phyloP scores from a whole-genome alignment of 2,329 filamentous ascomycete genomes.

The Paecilomyces formosus region DNA sequence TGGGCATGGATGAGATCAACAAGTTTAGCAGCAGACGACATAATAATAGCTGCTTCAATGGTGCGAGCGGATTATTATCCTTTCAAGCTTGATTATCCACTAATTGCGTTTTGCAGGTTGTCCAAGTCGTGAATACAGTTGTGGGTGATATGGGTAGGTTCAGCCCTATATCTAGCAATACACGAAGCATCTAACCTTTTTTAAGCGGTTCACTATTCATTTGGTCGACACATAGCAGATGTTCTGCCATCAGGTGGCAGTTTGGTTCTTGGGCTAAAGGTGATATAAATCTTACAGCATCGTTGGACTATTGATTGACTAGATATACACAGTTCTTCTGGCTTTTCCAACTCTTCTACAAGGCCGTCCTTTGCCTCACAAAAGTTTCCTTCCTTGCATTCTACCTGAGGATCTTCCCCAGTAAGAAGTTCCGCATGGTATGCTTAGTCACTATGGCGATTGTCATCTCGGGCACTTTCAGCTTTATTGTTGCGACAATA shows the following conservation, averaged over 20 bases:
- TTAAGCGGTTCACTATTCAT: constrained; percentile 7
- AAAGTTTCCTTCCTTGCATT: constrained; percentile 9
- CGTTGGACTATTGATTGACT: neutral
- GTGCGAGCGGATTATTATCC: neutral
- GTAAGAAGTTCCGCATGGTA: constrained; percentile 8
- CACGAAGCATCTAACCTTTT: neutral
- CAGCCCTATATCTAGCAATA: neutral
- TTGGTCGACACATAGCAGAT: constrained; percentile 8
- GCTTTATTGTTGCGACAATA: constrained; percentile 17
- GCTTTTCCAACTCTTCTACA: constrained; percentile 12
- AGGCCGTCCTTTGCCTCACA: constrained; percentile 9
- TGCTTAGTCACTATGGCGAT: constrained; percentile 7
- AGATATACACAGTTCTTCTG: constrained; percentile 6
- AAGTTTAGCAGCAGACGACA: constrained; percentile 5
- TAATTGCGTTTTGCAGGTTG: neutral
- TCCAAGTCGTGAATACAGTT: constrained; percentile 6
- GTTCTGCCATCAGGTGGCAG: constrained; percentile 6
- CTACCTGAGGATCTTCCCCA: constrained; percentile 11
- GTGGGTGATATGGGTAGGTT: constrained; percentile 8
- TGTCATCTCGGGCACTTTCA: constrained; percentile 5
- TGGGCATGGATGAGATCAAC: constrained; percentile 5
- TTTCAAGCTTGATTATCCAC: neutral
- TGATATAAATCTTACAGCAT: neutral
- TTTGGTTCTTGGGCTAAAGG: constrained; percentile 6
- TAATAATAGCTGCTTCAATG: constrained; percentile 8